Evolutionary conservation across 108 stramenopile genomes (phyloP), one percentile per base, ranked within the genome.

Genomic region (Cyclotella sp.): DNA sequence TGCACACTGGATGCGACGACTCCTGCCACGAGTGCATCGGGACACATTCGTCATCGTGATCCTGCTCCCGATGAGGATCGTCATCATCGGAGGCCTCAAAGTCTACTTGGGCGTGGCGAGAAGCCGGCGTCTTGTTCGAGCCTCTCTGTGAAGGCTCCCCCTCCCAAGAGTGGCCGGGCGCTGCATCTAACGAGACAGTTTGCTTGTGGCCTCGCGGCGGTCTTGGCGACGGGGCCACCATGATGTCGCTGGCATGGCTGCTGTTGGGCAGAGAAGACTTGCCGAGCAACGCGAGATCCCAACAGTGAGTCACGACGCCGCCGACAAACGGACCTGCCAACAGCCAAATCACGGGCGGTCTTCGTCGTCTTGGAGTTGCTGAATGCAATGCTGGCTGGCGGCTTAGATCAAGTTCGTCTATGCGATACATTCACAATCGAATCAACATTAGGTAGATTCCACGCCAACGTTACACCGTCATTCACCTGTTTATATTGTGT

Each of bases 11-110:
- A 46, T 73, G 73, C 24, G 58, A 68, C 0, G 65, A 58, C 13
- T 19, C 19, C 55, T 78, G 77, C 77, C 77, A 82, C 43, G 41
- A 4, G 8, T 72, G 72, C 81, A 82, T 82, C 10, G 81, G 81
- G 41, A 78, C 47, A 39, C 81, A 82, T n/a, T 81, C 80, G 24
- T 27, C 65, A 55, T 55, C 55, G 5, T 21, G 3, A 24, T 55
- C 55, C 22, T 55, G 4, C 21, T 16, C 18, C 9, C 2, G 47
- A n/a, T 49, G 47, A 49, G 6, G n/a, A n/a, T 16, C 47, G 15
- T 16, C 47, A 49, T n/a, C 47, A 3, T 49, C 13, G 44, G 44
- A n/a, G n/a, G n/a, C 34, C 34, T 34, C 4, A 6, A 6, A 34
- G 6, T 6, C 4, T 2, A 5, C 34, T 34, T 34, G 34, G 6